Base-by-base conservation (phyloP, 768 basidiomycete species). In the Russula virescens region DNA sequence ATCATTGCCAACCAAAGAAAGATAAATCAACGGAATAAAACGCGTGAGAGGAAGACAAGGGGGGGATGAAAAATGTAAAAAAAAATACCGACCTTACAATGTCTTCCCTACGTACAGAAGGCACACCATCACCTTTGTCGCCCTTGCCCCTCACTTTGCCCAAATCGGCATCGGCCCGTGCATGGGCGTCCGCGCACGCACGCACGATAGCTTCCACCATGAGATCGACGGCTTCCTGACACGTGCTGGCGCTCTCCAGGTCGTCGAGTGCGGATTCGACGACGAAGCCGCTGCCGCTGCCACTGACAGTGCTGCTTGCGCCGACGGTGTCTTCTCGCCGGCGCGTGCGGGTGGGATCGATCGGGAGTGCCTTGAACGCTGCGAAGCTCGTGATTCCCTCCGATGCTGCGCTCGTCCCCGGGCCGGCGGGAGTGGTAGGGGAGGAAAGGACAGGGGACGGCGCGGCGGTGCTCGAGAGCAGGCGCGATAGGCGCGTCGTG, bases 321-420 rank as follows among this genome's bases (percentile, higher is more conserved):
- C 31, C 31, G 31, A 8, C 8, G 25, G 42, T 43, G 42, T 6
- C 51, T 10, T 46, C 78, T 42, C 81, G 74, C 47, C 82, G 31
- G 3, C 31, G 77, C 26, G 74, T 66, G 38, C 72, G 75, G 16
- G 83, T 78, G 35, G 83, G 83, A 69, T 89, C 87, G 50, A 91
- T 81, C 0, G 88, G 88, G 47, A 94, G 76, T 40, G 84, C 86
- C 70, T 92, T 92, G 77, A 93, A 92, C 14, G 91, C 85, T 14
- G 84, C 86, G 71, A 83, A 88, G 38, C 79, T 78, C 51, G 73
- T 78, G n/a, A 49, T 14, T 5, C 13, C n/a, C 19, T 28, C 5
- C 19, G n/a, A 23, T 7, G 7, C 45, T 40, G 35, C 2, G 45
- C 26, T 16, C 10, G 55, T 48, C 16, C 11, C 28, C 7, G 16